A percentile compares a stretch with the other conserved stretches of the same genome.
Evolutionary conservation across 495 filamentous ascomycete genomes (phyloP).

Genomic region (Chlorociboria aeruginascens): DNA sequence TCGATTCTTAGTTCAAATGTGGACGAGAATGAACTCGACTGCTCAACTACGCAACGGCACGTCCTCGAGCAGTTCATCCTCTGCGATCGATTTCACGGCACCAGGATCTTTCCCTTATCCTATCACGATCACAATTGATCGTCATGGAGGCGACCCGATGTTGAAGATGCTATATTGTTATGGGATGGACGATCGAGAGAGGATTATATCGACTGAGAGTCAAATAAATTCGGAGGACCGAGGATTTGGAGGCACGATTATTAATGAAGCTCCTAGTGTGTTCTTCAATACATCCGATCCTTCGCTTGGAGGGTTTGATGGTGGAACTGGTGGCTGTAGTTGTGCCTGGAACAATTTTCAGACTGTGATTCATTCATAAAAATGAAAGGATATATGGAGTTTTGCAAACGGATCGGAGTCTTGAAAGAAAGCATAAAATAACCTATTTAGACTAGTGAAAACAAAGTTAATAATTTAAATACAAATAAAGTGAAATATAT

Average conservation of each 20-base stretch:
- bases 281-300: conserved; percentile 29
- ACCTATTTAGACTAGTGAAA: not conserved
- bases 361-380: not conserved
- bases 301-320: conserved; percentile 48
- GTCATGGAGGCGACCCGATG: conserved; percentile 54
- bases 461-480: not conserved
- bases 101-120: conserved; percentile 82
- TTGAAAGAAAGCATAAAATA: not conserved
- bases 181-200: conserved; percentile 38
- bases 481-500: too few relatives aligned
- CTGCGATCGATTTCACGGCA: conserved; percentile 40
- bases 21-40: conserved; percentile 50
- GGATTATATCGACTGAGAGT: conserved; percentile 37
- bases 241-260: conserved; percentile 41
- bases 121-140: conserved; percentile 67
- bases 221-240: conserved; percentile 48
- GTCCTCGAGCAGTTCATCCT: conserved; percentile 8
- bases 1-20: conserved; percentile 81
- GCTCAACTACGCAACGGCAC: conserved; percentile 29
- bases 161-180: conserved; percentile 65
- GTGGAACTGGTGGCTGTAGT: conserved; percentile 59
- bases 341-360: conserved; percentile 65
- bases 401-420: not conserved
- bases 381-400: not conserved
- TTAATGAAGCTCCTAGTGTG: conserved; percentile 44